Percentiles rank a stretch among this genome's conserved stretches.
These are phyloP conservation scores for Arabidopsis arenosa DNA, from an alignment of 345 rosid species.

Conservation along the genomic window DNA sequence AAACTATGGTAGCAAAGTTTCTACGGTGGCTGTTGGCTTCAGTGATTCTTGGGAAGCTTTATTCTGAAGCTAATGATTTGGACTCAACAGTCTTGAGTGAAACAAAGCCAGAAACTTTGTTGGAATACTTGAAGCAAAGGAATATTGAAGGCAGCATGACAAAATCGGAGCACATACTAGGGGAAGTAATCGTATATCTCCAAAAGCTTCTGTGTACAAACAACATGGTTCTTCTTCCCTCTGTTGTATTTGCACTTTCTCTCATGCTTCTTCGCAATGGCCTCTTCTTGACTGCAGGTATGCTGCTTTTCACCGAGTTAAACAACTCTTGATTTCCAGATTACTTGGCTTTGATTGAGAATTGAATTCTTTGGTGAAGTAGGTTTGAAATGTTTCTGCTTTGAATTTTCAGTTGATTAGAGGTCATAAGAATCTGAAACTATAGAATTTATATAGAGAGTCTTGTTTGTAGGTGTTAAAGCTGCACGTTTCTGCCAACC, in stretches of 20 bases:
- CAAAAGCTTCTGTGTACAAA: constrained; percentile 61
- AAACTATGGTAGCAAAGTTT: constrained; percentile 67
- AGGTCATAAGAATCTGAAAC: constrained; percentile 7
- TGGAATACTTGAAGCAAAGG: constrained; percentile 43
- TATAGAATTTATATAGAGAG: not conserved
- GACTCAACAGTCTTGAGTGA: constrained; percentile 36
- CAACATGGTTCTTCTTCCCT: constrained; percentile 56
- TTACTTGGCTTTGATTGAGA: constrained; percentile 9
- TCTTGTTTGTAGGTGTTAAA: constrained; percentile 17
- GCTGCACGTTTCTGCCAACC: constrained; percentile 30
- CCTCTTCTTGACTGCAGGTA: constrained; percentile 52
- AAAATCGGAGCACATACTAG: constrained; percentile 53
- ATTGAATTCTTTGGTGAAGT: not conserved
- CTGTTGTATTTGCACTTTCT: constrained; percentile 72
- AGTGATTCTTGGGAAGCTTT: constrained; percentile 71
- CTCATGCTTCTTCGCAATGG: constrained; percentile 52
- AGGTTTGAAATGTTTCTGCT: constrained; percentile 13
- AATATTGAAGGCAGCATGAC: constrained; percentile 40
- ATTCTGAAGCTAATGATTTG: constrained; percentile 38
- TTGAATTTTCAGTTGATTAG: constrained; percentile 11
- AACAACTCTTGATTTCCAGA: constrained; percentile 4
- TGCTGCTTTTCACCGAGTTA: constrained; percentile 34
- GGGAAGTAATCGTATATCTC: constrained; percentile 60
- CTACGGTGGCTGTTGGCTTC: constrained; percentile 84
- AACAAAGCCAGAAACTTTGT: constrained; percentile 50